These are phyloP conservation scores for Fusarium mundagurra DNA, from an alignment of 2,329 filamentous ascomycete species.

Conservation along the genomic window DNA sequence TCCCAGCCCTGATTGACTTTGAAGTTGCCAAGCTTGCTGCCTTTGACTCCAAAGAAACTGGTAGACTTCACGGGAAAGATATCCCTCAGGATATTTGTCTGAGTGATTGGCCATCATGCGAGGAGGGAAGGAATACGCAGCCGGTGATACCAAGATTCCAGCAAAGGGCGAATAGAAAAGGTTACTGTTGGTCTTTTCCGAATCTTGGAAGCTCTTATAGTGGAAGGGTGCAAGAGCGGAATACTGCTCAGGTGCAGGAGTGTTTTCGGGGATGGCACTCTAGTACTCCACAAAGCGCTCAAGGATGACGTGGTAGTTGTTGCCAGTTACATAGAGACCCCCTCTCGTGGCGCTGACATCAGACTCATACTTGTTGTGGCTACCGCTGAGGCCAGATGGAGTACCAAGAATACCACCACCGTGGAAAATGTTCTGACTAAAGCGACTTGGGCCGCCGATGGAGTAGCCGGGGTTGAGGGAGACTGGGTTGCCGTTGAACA, in stretches of 20 bases:
- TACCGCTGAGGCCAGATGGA: slow-evolving; percentile 51
- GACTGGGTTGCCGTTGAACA: slow-evolving; percentile 60
- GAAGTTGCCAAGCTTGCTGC: slow-evolving; percentile 5
- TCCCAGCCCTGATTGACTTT: slow-evolving; percentile 16
- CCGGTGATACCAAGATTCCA: neutral
- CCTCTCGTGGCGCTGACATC: slow-evolving; percentile 60
- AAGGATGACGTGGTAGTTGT: slow-evolving; percentile 60
- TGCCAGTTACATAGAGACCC: slow-evolving; percentile 61
- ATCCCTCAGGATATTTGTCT: neutral
- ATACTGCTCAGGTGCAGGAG: slow-evolving; percentile 12
- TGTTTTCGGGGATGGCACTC: slow-evolving; percentile 12
- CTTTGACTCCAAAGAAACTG: slow-evolving; percentile 3
- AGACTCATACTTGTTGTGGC: slow-evolving; percentile 65
- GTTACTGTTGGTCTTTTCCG: neutral
- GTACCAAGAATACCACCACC: slow-evolving; percentile 42
- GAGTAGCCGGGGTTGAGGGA: slow-evolving; percentile 61
- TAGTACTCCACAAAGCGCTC: slow-evolving; percentile 51
- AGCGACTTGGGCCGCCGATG: slow-evolving; percentile 56
- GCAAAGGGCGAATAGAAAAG: neutral
- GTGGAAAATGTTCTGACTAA: slow-evolving; percentile 53
- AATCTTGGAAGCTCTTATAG: slow-evolving; percentile 53
- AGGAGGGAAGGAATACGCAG: neutral
- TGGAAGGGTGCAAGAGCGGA: slow-evolving; percentile 35
- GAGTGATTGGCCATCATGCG: slow-evolving; percentile 20
- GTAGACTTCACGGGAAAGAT: neutral